Evolutionary conservation across 768 basidiomycete genomes (phyloP), one percentile per base, ranked within the genome.

Genomic region (Cyathus striatus): DNA sequence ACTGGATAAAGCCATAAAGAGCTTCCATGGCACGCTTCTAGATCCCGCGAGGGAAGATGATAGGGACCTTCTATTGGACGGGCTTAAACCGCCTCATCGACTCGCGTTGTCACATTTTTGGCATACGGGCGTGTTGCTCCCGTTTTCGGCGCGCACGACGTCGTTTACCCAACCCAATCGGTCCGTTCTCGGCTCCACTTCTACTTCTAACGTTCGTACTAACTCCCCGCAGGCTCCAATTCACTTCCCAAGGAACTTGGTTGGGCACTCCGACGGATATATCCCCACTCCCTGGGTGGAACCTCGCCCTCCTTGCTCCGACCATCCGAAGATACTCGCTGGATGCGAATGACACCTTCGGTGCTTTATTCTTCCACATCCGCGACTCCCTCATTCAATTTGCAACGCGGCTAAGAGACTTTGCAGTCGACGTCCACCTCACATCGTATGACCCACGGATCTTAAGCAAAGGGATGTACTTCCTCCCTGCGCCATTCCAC

Each of bases 281-380:
- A 3, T 73, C 69, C 33, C 76, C 78, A 0, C 61, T 79, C 1
- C 62, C 61, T 25, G 70, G 72, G 16, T 80, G 76, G 75, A 66
- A 75, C 49, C 39, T 71, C n/a, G 55, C 68, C 20, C 49, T 61
- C n/a, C 64, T 76, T 16, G 55, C 67, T 24, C 44, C 52, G 13
- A 58, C 65, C 0, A 75, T 75, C n/a, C 47, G 43, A 27, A 62
- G 57, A 32, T 47, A 63, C 40, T 59, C 61, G 4, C 38, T 66
- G 33, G 62, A 66, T 38, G 54, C 64, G 1, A 49, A 55, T 3
- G 68, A 73, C 51, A 62, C 67, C 40, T 55, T 68, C 21, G 69
- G 69, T 6, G 67, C 61, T 33, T 64, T 73, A 42, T 73, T 70
- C 60, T 69, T 73, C 52, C 64, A 71, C 48, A 50, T 70, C 48